These are phyloP conservation scores for Sherardia arvensis DNA, from an alignment of 257 asterid genomes.

Conservation along the genomic window DNA sequence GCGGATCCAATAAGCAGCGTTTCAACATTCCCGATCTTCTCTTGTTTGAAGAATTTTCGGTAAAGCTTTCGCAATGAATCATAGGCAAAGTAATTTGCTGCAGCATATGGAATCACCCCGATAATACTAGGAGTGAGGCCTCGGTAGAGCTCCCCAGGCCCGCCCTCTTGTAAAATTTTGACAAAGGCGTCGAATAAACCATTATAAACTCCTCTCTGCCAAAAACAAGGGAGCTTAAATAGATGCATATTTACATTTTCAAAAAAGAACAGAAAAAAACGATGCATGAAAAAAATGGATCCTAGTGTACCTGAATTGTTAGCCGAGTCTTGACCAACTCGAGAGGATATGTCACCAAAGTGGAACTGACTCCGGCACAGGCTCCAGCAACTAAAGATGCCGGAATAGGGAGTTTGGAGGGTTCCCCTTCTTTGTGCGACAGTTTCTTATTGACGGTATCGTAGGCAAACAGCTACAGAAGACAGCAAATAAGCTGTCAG, in stretches of 20 bases:
- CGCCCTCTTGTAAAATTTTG: slow-evolving; percentile 82
- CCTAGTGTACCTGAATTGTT: slow-evolving; percentile 65
- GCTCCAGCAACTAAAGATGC: slow-evolving; percentile 92
- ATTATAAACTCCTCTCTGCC: slow-evolving; percentile 65
- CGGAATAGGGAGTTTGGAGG: slow-evolving; percentile 55
- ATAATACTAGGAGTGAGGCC: slow-evolving; percentile 87
- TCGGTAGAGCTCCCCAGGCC: slow-evolving; percentile 74
- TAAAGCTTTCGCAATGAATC: slow-evolving; percentile 66
- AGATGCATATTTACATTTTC: not conserved
- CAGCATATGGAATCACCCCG: slow-evolving; percentile 88
- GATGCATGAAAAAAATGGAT: not conserved
- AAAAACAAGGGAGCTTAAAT: not conserved
- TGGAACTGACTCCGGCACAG: slow-evolving; percentile 93
- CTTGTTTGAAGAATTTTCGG: slow-evolving; percentile 46
- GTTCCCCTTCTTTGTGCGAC: slow-evolving; percentile 60
- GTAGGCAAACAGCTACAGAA: slow-evolving; percentile 64
- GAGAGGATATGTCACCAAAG: slow-evolving; percentile 83
- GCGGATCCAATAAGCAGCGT: slow-evolving; percentile 83
- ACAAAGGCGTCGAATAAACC: slow-evolving; percentile 75
- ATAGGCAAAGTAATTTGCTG: slow-evolving; percentile 78
- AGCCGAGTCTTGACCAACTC: slow-evolving; percentile 90
- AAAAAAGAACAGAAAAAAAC: too few species aligned
- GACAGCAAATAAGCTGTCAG: not conserved
- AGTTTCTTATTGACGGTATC: slow-evolving; percentile 82
- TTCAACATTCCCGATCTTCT: slow-evolving; percentile 73